Conservation (phyloP, 805 yeast genomes). For the Starmerella sp. region DNA sequence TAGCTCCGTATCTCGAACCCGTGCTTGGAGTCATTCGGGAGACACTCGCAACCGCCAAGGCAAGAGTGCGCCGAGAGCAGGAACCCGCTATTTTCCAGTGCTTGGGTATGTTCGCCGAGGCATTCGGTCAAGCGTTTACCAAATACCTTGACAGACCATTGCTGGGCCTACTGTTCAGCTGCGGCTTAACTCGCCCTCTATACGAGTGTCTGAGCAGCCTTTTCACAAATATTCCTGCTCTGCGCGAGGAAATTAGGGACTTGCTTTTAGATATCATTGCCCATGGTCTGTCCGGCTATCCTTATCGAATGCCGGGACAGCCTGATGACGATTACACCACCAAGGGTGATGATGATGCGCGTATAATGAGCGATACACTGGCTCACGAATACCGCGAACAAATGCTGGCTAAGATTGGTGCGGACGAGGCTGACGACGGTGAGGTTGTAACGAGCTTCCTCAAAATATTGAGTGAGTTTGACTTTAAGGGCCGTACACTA, state of each 20-base stretch:
- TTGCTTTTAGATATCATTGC: constrained; percentile 62
- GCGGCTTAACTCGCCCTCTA: constrained; percentile 76
- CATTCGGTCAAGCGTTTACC: constrained; percentile 88
- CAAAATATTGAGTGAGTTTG: constrained; percentile 61
- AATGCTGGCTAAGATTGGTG: constrained; percentile 61
- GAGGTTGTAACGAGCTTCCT: constrained; percentile 63
- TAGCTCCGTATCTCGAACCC: constrained; percentile 79
- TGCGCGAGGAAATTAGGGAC: constrained; percentile 60
- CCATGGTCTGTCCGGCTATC: constrained; percentile 65
- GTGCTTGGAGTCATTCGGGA: constrained; percentile 76
- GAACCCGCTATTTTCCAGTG: constrained; percentile 85
- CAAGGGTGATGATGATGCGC: constrained; percentile 9
- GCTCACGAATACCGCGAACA: constrained; percentile 72
- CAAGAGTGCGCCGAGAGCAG: constrained; percentile 53
- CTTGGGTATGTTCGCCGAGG: constrained; percentile 70
- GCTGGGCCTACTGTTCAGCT: constrained; percentile 63
- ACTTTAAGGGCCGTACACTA: constrained; percentile 62
- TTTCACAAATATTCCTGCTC: constrained; percentile 64
- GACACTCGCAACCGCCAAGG: constrained; percentile 48
- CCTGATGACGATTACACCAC: constrained; percentile 33
- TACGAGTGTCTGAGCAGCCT: constrained; percentile 60
- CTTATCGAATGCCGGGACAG: constrained; percentile 75
- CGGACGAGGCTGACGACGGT: constrained; percentile 38
- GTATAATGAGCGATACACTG: constrained; percentile 21
- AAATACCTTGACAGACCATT: constrained; percentile 77